A percentile compares a stretch with the other conserved stretches of the same genome.
These are phyloP conservation scores for Trametes polyzona DNA, from an alignment of 1,284 basidiomycete species.

Conservation along the genomic window DNA sequence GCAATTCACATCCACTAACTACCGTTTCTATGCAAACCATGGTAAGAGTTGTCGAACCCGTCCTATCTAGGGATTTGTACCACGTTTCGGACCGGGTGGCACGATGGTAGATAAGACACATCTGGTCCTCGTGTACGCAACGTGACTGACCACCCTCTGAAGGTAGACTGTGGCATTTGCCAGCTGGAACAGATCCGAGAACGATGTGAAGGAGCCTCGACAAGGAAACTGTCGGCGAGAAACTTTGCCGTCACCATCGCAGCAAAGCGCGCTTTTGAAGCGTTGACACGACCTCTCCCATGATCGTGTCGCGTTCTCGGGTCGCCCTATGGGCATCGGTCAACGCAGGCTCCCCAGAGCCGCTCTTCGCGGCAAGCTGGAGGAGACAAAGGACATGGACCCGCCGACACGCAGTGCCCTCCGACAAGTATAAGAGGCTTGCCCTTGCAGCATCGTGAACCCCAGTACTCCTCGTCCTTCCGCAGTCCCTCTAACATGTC, in stretches of 20 bases:
- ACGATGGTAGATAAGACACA: not conserved
- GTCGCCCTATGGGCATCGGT: not conserved
- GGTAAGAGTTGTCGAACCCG: too few species aligned
- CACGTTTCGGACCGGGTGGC: not conserved
- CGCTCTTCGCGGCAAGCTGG: not conserved
- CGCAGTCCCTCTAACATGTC: too few species aligned
- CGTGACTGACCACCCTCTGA: not conserved
- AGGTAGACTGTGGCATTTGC: too few species aligned
- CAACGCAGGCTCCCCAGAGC: not conserved
- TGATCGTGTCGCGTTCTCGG: not conserved
- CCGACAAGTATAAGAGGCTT: not conserved
- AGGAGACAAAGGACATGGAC: not conserved
- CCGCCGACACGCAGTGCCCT: too few species aligned
- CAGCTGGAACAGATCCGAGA: too few species aligned
- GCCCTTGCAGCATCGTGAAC: not conserved
- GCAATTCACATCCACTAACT: too few species aligned
- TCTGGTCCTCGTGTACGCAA: not conserved
- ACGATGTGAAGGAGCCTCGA: not conserved
- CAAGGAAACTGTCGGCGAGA: not conserved
- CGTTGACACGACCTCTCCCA: too few species aligned
- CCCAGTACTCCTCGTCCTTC: not conserved
- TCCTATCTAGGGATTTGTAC: not conserved
- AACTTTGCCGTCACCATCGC: too few species aligned
- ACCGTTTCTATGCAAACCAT: too few species aligned
- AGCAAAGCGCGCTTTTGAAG: too few species aligned